phyloP scores from a whole-genome alignment of 1,139 yeast genomes.

The Saccharomycopsis hybrid region DNA sequence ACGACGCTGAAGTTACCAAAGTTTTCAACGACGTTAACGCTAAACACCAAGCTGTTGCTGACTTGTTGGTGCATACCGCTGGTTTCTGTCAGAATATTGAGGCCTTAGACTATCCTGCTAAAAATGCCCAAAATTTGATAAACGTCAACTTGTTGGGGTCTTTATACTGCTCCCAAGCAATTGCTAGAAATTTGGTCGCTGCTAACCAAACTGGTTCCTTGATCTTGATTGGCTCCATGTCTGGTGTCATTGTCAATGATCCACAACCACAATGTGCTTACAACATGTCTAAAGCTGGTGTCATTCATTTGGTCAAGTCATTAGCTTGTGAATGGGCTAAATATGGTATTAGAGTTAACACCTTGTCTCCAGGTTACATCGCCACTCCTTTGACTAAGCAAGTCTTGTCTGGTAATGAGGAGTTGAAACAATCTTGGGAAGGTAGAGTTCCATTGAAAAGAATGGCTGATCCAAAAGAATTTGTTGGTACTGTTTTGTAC shows the following conservation, averaged over 20 bases:
- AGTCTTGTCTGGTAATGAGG: constrained; percentile 46
- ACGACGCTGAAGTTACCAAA: constrained; percentile 52
- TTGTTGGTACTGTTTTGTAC: constrained; percentile 77
- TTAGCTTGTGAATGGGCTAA: constrained; percentile 84
- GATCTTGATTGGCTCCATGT: constrained; percentile 78
- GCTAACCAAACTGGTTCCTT: constrained; percentile 53
- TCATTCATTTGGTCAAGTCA: constrained; percentile 67
- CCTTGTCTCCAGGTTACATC: constrained; percentile 79
- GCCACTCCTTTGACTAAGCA: constrained; percentile 57
- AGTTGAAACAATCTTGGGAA: constrained; percentile 52
- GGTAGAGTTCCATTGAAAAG: constrained; percentile 67
- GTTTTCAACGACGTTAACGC: constrained; percentile 42
- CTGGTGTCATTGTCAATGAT: constrained; percentile 74
- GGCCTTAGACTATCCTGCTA: constrained; percentile 71
- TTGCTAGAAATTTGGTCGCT: constrained; percentile 63
- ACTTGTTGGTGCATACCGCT: constrained; percentile 67
- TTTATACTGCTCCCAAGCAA: constrained; percentile 54
- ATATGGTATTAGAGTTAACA: constrained; percentile 69
- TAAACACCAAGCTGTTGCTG: constrained; percentile 56
- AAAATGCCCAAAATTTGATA: constrained; percentile 60
- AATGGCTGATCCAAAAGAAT: constrained; percentile 74
- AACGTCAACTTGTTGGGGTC: constrained; percentile 75
- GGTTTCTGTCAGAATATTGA: constrained; percentile 80
- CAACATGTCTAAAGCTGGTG: constrained; percentile 84
- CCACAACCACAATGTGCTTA: constrained; percentile 85